Evolutionary conservation across 139 green algal species (phyloP).

Genomic region (Coelastrella sp.): DNA sequence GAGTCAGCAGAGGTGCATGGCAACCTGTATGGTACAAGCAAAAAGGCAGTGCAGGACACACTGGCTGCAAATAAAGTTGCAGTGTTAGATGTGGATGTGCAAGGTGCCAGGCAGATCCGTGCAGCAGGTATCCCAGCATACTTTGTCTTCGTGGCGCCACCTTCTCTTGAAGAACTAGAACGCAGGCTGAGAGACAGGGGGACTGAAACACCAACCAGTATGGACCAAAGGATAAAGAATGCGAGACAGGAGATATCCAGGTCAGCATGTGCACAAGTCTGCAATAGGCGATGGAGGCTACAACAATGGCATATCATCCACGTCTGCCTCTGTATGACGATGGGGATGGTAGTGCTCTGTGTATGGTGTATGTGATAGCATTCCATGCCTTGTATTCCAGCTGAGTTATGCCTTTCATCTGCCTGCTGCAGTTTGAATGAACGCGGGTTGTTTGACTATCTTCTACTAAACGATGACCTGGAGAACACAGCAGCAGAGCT

Average conservation of each 20-base stretch:
- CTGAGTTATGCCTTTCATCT: background rate
- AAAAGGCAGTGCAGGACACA: slow-evolving; percentile 74
- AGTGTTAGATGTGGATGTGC: slow-evolving; percentile 72
- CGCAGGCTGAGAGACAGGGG: slow-evolving; percentile 75
- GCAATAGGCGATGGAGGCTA: no score
- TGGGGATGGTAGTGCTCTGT: no score
- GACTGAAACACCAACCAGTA: slow-evolving; percentile 83
- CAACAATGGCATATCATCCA: no score
- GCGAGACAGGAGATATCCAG: slow-evolving; percentile 81
- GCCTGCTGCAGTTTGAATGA: slow-evolving; percentile 72
- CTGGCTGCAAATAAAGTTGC: slow-evolving; percentile 61
- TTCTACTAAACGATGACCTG: slow-evolving; percentile 86
- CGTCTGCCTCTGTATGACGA: no score
- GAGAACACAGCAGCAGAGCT: slow-evolving; percentile 65
- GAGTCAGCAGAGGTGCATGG: slow-evolving; percentile 89
- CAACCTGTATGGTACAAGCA: slow-evolving; percentile 87
- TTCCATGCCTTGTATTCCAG: no score
- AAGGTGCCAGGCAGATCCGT: slow-evolving; percentile 64
- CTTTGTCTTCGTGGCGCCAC: slow-evolving; percentile 91
- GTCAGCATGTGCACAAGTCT: slow-evolving; percentile 17
- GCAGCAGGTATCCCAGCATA: slow-evolving; percentile 64
- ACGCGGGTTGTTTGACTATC: slow-evolving; percentile 81
- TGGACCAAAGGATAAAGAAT: slow-evolving; percentile 72
- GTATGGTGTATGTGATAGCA: no score
- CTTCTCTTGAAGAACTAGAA: slow-evolving; percentile 84